Evolutionary conservation across 1,139 yeast species (phyloP), one percentile per base, ranked within the genome.

Genomic region (Yamadazyma sp.): DNA sequence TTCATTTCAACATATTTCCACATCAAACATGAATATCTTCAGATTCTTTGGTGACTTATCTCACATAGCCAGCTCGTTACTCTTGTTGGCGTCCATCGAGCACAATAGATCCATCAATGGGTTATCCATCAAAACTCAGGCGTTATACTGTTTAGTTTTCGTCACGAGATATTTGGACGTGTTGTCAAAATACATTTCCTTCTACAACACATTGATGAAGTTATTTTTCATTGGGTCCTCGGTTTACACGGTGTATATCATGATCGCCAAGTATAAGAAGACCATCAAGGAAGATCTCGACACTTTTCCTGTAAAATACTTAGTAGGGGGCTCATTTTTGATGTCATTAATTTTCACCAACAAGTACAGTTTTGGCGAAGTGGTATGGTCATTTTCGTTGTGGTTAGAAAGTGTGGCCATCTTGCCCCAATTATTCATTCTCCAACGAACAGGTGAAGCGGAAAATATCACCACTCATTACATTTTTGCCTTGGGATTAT

Each of bases 321-420:
- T 92, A 46, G 49, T 87, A 7, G 81, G 74, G 8, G 90, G 85
- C 0, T 71, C 92, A 1, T 64, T 67, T 8, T 56, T 86, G 3
- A 54, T 81, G 49, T 76, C 87, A 0, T 63, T 88, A 35, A 52
- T 88, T 9, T 81, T 87, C 64, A 82, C 87, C 38, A 74, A 79
- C 54, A 75, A 77, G 41, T 89, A 81, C 61, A 63, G 80, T 0
- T 34, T 80, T 15, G 50, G 74, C 9, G 96, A 90, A 57, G 52
- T 84, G 5, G 50, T 76, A 21, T 86, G 95, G 95, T 71, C 87
- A 20, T 87, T 85, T 53, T 80, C 88, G 11, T 59, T 85, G 37
- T 87, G 95, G 95, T 73, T 92, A 39, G 98, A 92, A 62, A 77
- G 92, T 32, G 87, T 87, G 34, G 95, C 96, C 13, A 88, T 92